phyloP scores from a whole-genome alignment of 1,284 basidiomycete genomes.

The Ustilago bromivora region DNA sequence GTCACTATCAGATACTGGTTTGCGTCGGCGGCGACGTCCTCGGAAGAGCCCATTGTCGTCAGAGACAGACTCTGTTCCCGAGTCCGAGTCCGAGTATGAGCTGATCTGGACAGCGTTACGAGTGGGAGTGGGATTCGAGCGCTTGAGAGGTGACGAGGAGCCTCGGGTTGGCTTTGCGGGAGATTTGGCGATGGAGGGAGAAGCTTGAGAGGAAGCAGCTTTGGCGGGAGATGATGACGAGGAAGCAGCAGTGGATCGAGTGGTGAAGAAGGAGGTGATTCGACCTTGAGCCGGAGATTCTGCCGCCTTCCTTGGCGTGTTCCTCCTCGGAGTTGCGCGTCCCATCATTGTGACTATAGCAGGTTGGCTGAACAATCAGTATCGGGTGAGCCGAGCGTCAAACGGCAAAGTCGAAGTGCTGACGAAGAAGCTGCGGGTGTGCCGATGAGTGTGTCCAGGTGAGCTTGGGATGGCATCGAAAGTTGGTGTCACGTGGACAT shows the following conservation, averaged over 20 bases:
- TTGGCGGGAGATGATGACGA: slow-evolving; percentile 11
- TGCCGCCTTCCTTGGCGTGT: slow-evolving; percentile 21
- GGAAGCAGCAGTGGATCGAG: slow-evolving; percentile 10
- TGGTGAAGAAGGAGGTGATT: slow-evolving; percentile 40
- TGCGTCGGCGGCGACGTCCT: slow-evolving; percentile 17
- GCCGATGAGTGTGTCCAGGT: background rate
- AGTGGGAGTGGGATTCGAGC: background rate
- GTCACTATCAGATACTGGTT: slow-evolving; percentile 18
- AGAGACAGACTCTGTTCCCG: slow-evolving; percentile 15
- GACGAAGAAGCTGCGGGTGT: background rate
- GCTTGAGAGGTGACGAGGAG: slow-evolving; percentile 11
- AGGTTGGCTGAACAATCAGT: background rate
- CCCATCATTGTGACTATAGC: slow-evolving; percentile 5
- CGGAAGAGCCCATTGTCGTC: slow-evolving; percentile 25
- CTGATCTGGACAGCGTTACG: slow-evolving; percentile 5
- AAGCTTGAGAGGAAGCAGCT: background rate
- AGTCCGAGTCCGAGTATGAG: slow-evolving; percentile 22
- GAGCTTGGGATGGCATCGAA: background rate
- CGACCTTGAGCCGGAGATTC: slow-evolving; percentile 25
- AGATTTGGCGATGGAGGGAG: slow-evolving; percentile 3
- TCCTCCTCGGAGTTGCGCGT: slow-evolving; percentile 26
- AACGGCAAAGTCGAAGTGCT: background rate
- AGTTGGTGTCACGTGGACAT: slow-evolving; percentile 4
- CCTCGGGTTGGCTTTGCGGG: background rate
- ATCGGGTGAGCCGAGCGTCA: background rate